Evolutionary conservation across 2,329 filamentous ascomycete species (phyloP).

Genomic region (Colletotrichum theobromicola): DNA sequence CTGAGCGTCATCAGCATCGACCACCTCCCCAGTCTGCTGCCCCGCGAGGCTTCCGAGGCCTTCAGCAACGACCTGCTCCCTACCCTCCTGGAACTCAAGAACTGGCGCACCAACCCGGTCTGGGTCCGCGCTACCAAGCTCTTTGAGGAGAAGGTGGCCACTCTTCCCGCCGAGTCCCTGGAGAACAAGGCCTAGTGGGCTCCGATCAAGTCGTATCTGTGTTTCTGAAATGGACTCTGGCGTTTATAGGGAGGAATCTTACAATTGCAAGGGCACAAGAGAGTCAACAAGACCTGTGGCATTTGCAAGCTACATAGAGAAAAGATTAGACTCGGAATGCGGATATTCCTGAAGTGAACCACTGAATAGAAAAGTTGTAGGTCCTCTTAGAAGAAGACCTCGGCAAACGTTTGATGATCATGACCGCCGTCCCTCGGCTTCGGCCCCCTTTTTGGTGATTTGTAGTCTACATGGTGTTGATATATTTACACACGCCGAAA

Average conservation of each 20-base stretch:
- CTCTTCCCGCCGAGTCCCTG: conserved; percentile 54
- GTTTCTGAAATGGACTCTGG: conserved; percentile 9
- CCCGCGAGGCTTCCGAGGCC: conserved; percentile 84
- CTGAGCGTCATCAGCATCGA: conserved; percentile 88
- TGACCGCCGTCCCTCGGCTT: not conserved
- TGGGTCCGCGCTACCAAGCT: conserved; percentile 86
- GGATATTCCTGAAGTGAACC: not conserved
- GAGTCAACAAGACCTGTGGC: not conserved
- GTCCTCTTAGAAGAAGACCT: not conserved
- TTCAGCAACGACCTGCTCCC: conserved; percentile 83
- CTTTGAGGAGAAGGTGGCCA: conserved; percentile 79
- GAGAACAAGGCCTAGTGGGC: conserved; percentile 19
- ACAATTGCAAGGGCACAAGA: not conserved
- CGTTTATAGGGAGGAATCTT: conserved; percentile 1
- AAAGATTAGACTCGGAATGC: not conserved
- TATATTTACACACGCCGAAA: conserved; percentile 16
- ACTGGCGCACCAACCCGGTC: conserved; percentile 74
- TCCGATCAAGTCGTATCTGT: conserved; percentile 9
- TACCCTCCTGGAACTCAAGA: conserved; percentile 77
- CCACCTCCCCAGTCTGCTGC: conserved; percentile 82
- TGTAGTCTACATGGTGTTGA: conserved; percentile 14
- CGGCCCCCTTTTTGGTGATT: not conserved
- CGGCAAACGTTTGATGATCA: not conserved
- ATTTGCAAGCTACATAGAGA: not conserved
- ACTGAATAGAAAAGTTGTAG: not conserved